phyloP scores from a whole-genome alignment of 1,284 basidiomycete species.

The Sporisorium sorghi region DNA sequence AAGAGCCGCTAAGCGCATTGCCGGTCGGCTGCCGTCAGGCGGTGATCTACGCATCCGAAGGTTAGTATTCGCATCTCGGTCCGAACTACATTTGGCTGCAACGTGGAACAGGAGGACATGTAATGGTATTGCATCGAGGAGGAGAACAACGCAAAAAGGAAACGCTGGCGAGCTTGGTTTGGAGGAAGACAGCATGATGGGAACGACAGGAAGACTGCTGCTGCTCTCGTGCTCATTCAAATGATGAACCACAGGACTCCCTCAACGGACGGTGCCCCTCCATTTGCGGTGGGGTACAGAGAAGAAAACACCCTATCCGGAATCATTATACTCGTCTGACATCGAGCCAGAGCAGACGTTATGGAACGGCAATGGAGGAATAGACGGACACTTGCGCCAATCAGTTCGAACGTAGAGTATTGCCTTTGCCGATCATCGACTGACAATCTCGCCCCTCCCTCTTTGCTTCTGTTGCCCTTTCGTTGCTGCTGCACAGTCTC shows the following conservation, averaged over 20 bases:
- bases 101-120: background rate
- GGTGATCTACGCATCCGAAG: constrained; percentile 19
- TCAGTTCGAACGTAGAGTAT: background rate
- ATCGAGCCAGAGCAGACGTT: constrained; percentile 40
- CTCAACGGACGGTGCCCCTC: constrained; percentile 58
- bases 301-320: constrained; percentile 60
- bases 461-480: background rate
- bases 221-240: constrained; percentile 40
- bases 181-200: background rate
- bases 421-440: constrained; percentile 2
- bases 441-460: constrained; percentile 18
- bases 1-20: constrained; percentile 77
- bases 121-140: background rate
- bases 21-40: background rate
- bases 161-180: background rate
- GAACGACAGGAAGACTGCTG: background rate
- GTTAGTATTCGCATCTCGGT: constrained; percentile 36
- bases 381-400: background rate
- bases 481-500: constrained; percentile 17
- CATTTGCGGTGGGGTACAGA: constrained; percentile 40
- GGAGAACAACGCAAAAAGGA: background rate
- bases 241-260: constrained; percentile 64
- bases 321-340: constrained; percentile 62
- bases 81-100: background rate
- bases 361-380: background rate